Percentiles rank a stretch among this genome's conserved stretches.
Evolutionary conservation across 1,139 yeast species (phyloP).

Genomic region (Petasospora rhodanensis): DNA sequence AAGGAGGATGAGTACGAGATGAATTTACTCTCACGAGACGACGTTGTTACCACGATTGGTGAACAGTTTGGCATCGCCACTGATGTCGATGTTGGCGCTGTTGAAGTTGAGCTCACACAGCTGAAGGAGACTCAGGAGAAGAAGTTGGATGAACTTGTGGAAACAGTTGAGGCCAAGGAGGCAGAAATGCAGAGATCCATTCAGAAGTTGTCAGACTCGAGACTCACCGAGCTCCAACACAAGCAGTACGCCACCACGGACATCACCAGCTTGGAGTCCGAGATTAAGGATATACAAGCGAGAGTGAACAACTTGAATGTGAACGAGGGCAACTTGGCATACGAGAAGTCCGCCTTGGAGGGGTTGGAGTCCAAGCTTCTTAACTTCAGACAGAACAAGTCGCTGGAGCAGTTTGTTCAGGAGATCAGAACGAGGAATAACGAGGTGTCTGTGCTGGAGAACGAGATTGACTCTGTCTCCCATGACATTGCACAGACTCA

Average conservation of each 20-base stretch:
- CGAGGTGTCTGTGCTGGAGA: conserved; percentile 42
- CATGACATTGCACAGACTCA: conserved; percentile 47
- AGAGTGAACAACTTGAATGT: conserved; percentile 35
- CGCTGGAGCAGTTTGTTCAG: conserved; percentile 30
- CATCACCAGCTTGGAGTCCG: conserved; percentile 27
- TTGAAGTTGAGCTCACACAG: conserved; percentile 24
- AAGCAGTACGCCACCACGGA: conserved; percentile 35
- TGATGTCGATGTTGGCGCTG: conserved; percentile 14
- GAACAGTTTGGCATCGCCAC: background rate
- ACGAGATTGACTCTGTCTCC: conserved; percentile 50
- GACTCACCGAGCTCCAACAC: conserved; percentile 41
- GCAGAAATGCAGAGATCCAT: conserved; percentile 23
- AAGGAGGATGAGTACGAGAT: conserved; percentile 36
- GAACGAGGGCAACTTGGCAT: conserved; percentile 39
- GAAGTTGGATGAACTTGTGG: conserved; percentile 11
- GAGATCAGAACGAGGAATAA: conserved; percentile 39
- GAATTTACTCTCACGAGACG: conserved; percentile 27
- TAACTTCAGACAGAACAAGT: conserved; percentile 28
- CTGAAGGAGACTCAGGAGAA: conserved; percentile 11
- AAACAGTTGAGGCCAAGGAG: conserved; percentile 11
- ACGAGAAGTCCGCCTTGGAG: conserved; percentile 34
- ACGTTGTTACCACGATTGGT: conserved; percentile 13
- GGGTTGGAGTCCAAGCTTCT: conserved; percentile 32
- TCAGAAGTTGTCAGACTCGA: conserved; percentile 33
- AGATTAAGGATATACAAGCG: conserved; percentile 33